Conservation (phyloP, 768 basidiomycete genomes). For the Kwoniella shandongensis region DNA sequence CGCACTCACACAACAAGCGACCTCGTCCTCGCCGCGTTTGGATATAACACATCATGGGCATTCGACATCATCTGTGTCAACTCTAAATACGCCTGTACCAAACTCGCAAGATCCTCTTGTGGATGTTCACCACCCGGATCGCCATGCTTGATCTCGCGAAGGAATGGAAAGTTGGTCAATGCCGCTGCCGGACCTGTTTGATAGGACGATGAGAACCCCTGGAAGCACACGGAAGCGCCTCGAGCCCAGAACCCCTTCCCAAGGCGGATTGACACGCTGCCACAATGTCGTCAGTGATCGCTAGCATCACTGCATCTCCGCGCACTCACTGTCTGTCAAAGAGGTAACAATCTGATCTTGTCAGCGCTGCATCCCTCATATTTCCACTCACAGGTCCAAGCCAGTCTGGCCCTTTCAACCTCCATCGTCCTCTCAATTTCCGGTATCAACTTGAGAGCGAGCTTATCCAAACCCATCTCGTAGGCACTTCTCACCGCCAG, state of each 20-base stretch:
- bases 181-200: slow-evolving; percentile 50
- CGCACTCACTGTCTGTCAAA: slow-evolving; percentile 50
- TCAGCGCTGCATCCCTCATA: not conserved
- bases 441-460: slow-evolving; percentile 29
- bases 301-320: not conserved
- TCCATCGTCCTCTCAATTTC: slow-evolving; percentile 39
- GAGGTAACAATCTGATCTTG: slow-evolving; percentile 44
- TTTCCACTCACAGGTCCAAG: slow-evolving; percentile 48
- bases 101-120: slow-evolving; percentile 38
- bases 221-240: slow-evolving; percentile 49
- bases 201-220: slow-evolving; percentile 42
- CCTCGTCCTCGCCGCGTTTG: slow-evolving; percentile 41
- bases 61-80: slow-evolving; percentile 49
- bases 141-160: slow-evolving; percentile 25
- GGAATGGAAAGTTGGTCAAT: slow-evolving; percentile 43
- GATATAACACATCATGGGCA: slow-evolving; percentile 49
- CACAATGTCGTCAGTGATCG: not conserved
- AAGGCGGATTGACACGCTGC: slow-evolving; percentile 43
- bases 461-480: slow-evolving; percentile 48
- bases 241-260: slow-evolving; percentile 52
- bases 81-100: slow-evolving; percentile 47
- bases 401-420: slow-evolving; percentile 42
- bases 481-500: slow-evolving; percentile 48
- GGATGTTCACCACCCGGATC: slow-evolving; percentile 15
- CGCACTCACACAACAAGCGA: slow-evolving; percentile 34